phyloP scores from a whole-genome alignment of 2,329 filamentous ascomycete species.

The Ilyonectria robusta region DNA sequence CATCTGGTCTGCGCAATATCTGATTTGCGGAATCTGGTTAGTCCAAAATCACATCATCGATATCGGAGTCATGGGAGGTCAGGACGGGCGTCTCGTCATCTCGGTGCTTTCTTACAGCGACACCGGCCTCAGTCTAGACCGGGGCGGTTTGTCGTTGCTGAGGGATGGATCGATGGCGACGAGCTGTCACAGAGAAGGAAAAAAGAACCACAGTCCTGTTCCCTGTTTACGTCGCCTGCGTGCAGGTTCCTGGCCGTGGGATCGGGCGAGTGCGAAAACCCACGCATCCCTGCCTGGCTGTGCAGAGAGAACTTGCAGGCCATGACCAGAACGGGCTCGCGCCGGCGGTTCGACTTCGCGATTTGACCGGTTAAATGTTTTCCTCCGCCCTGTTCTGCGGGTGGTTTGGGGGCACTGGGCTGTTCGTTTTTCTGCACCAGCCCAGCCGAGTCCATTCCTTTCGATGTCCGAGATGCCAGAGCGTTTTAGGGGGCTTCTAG shows the following conservation, averaged over 20 bases:
- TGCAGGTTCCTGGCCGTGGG: slow-evolving; percentile 27
- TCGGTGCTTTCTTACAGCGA: slow-evolving; percentile 22
- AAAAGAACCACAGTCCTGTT: slow-evolving; percentile 7
- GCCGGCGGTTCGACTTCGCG: slow-evolving; percentile 18
- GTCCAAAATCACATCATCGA: slow-evolving; percentile 27
- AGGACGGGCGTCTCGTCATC: neutral
- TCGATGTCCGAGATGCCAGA: slow-evolving; percentile 23
- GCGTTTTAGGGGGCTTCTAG: neutral
- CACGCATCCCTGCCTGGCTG: slow-evolving; percentile 25
- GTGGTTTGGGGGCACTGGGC: neutral
- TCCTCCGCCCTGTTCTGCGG: slow-evolving; percentile 19
- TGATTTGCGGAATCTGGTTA: slow-evolving; percentile 13
- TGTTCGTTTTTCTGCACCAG: slow-evolving; percentile 2
- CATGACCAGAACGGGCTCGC: slow-evolving; percentile 15
- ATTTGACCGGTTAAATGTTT: slow-evolving; percentile 43
- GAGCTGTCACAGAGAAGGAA: neutral
- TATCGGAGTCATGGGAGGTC: slow-evolving; percentile 1
- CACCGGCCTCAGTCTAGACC: slow-evolving; percentile 12
- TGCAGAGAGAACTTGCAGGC: slow-evolving; percentile 2
- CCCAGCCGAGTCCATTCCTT: slow-evolving; percentile 5
- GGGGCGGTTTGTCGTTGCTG: neutral
- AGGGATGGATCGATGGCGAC: slow-evolving; percentile 13
- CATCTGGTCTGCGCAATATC: slow-evolving; percentile 17
- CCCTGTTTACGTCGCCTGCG: slow-evolving; percentile 17
- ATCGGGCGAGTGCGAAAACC: slow-evolving; percentile 32